These are phyloP conservation scores for Curvularia sp. DNA, from an alignment of 2,329 filamentous ascomycete species.

Conservation along the genomic window DNA sequence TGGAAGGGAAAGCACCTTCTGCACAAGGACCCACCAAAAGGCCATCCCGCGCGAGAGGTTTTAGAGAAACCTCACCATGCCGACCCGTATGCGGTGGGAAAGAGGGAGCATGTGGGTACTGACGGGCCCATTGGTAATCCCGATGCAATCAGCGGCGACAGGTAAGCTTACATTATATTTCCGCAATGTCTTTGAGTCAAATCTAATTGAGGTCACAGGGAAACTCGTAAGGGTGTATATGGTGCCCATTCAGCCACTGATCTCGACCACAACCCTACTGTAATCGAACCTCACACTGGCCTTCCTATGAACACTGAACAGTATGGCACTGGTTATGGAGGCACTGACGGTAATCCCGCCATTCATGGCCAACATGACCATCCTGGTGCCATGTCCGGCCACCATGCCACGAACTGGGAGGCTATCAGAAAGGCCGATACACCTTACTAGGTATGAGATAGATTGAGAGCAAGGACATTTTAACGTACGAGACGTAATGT, in stretches of 20 bases:
- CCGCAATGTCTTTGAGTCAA: background rate
- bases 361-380: conserved; percentile 37
- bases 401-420: conserved; percentile 28
- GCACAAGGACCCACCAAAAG: conserved; percentile 53
- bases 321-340: conserved; percentile 49
- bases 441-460: conserved; percentile 28
- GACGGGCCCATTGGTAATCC: conserved; percentile 42
- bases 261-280: conserved; percentile 28
- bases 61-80: conserved; percentile 29
- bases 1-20: conserved; percentile 47
- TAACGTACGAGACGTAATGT: background rate
- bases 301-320: conserved; percentile 51
- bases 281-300: conserved; percentile 51
- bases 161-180: conserved; percentile 28
- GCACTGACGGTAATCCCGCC: conserved; percentile 45
- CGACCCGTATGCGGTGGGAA: conserved; percentile 21
- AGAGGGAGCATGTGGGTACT: conserved; percentile 38
- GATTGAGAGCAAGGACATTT: background rate
- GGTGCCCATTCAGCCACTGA: conserved; percentile 30
- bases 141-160: conserved; percentile 35
- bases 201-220: conserved; percentile 20
- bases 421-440: conserved; percentile 38
- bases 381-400: conserved; percentile 8
- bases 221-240: conserved; percentile 26
- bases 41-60: conserved; percentile 42